Evolutionary conservation across 2,329 filamentous ascomycete genomes (phyloP).

Genomic region (Colletotrichum phormii): DNA sequence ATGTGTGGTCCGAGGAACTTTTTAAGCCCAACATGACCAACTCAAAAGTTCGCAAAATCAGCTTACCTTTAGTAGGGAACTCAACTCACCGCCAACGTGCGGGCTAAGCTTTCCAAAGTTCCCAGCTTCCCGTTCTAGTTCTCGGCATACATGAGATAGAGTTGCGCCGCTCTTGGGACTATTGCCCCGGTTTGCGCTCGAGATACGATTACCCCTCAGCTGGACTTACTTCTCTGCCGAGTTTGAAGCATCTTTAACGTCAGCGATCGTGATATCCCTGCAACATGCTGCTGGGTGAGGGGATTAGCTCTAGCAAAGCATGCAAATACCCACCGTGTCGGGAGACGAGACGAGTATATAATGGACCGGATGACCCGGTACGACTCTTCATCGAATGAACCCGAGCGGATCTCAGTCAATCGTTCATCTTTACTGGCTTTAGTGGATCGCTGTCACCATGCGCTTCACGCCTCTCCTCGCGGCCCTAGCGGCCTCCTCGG

Average conservation of each 20-base stretch:
- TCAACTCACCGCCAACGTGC: not conserved
- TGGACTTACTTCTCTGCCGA: not conserved
- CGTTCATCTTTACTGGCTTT: not conserved
- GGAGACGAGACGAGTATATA: not conserved
- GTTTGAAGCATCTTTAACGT: not conserved
- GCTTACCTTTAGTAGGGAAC: not conserved
- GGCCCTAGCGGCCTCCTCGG: slow-evolving; percentile 36
- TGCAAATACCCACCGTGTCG: not conserved
- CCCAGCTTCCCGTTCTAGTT: slow-evolving; percentile 18
- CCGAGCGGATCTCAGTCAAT: not conserved
- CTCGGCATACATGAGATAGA: slow-evolving; percentile 18
- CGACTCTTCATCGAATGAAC: not conserved
- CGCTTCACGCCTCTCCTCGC: slow-evolving; percentile 38
- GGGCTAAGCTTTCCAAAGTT: not conserved
- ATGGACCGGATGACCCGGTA: not conserved
- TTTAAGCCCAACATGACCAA: not conserved
- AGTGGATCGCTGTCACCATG: slow-evolving; percentile 30
- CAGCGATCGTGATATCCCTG: not conserved
- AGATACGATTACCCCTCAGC: not conserved
- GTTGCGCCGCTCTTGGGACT: not conserved
- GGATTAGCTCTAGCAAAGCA: not conserved
- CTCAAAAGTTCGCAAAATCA: too few relatives aligned
- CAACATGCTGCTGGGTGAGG: not conserved
- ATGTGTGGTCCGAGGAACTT: not conserved
- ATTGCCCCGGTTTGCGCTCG: not conserved